Evolutionary conservation across 306 rosid species (phyloP).

Genomic region (Sechiopsis laciniata): DNA sequence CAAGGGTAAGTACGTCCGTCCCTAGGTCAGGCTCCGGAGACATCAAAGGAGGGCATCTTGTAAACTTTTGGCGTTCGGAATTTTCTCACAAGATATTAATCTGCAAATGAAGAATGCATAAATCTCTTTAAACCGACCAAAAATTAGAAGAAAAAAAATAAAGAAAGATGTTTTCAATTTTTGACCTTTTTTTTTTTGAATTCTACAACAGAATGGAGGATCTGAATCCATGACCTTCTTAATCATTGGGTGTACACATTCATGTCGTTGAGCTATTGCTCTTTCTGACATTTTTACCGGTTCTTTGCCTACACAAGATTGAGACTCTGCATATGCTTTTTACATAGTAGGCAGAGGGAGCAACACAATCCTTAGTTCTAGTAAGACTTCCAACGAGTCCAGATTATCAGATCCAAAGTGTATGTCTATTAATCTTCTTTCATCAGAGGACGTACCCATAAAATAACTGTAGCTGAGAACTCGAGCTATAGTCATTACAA

Average conservation of each 20-base stretch:
- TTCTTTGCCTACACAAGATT: neutral
- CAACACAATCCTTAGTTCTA: slow-evolving; percentile 31
- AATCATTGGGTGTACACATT: too few species aligned
- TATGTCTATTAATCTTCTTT: slow-evolving; percentile 28
- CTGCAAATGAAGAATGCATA: neutral
- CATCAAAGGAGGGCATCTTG: too few species aligned
- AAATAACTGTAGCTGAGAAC: slow-evolving; percentile 35
- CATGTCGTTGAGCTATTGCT: too few species aligned
- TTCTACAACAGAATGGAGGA: too few species aligned
- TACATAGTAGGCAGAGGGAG: slow-evolving; percentile 37
- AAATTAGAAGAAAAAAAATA: neutral
- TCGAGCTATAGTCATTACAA: slow-evolving; percentile 34
- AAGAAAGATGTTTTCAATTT: too few species aligned
- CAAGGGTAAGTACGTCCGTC: too few species aligned
- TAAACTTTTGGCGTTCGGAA: neutral
- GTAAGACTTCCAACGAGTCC: slow-evolving; percentile 26
- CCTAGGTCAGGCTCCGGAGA: too few species aligned
- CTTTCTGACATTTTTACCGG: too few species aligned
- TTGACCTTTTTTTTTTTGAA: too few species aligned
- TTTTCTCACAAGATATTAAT: neutral
- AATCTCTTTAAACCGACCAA: neutral
- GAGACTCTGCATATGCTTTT: slow-evolving; percentile 16
- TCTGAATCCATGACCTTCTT: too few species aligned
- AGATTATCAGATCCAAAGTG: slow-evolving; percentile 35
- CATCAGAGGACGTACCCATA: slow-evolving; percentile 34